Base-by-base conservation (phyloP, 495 filamentous ascomycete genomes). In the Cladorrhinum samala region DNA sequence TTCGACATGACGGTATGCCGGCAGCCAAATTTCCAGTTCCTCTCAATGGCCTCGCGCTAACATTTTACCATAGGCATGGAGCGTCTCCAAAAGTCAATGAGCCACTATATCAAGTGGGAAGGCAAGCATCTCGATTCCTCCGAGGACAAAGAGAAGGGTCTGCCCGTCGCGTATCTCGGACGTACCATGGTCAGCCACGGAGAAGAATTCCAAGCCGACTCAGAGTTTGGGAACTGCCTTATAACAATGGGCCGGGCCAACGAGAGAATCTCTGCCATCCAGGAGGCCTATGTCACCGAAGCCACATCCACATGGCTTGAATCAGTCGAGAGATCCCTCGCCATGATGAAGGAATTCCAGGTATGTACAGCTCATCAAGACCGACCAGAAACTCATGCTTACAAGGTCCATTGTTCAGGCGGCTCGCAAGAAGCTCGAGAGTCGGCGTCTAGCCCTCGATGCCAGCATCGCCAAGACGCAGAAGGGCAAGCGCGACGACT, bases 331-430 rank as follows among this genome's bases (percentile, higher is more conserved):
- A 76, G 92, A 56, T 93, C 88, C 9, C 69, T 96, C 52, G 86
- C 88, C 24, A 91, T 95, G 78, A 89, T 97, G 89, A 97, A 95
- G 66, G 94, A 98, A 62, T 96, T 96, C 56, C 91, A 96, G 81
- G 89, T 64, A 39, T 45, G 72, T 51, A 33, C 21, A 1, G 16
- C 8, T 17, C 16, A 17, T 25, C n/a, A 2, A 1, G n/a, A 27
- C 6, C 4, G 20, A 20, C 9, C 14, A 8, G 8, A 23, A 39
- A 3, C 9, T 9, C 13, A 46, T 9, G 25, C 58, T 72, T 43
- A 65, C 61, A 27, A 27, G 33, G 14, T 27, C 11, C 0, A 48
- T 51, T 27, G 44, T 30, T 17, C 56, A 92, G 89, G 73, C 78
- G 55, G 83, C 93, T 44, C 85, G 91, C 57, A 96, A 92, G 80